Evolutionary conservation across 169 alveolate genomes (phyloP), one percentile per base, ranked within the genome.

Genomic region (Plasmodium relictum): DNA sequence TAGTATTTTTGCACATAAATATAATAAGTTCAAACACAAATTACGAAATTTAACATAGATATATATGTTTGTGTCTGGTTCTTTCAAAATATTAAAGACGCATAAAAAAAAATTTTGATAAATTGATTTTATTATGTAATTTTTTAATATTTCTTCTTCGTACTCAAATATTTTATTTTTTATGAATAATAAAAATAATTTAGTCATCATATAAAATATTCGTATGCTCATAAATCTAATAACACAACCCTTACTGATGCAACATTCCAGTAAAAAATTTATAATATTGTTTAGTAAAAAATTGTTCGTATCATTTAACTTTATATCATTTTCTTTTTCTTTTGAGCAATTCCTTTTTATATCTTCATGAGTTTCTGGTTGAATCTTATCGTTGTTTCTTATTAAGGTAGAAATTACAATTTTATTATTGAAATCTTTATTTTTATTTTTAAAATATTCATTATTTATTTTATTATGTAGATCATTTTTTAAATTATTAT

Each of bases 21-120:
- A 78, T 78, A 78, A 63, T 70, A 78, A 48, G 50, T 70, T 78
- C 39, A 65, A 18, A 50, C 89, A 78, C 22, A 78, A 48, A 78
- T 78, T 78, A 3, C 89, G 63, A 48, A 78, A 62, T 70, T 78
- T 78, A 31, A 78, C 18, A 65, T 78, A 78, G 5, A 78, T 66
- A 78, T 31, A 78, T 24, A 78, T 78, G 52, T 78, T 78, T 26
- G 89, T 78, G 7, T 78, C 89, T 26, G 74, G 89, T 22, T 78
- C 89, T 78, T 78, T 78, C 37, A 78, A 50, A 52, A 39, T 24
- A 45, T 78, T 62, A 65, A 78, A 78, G 6, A 78, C 65, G 22
- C 89, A 78, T 5, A 78, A 54, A 58, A 78, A 78, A 56, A 78
- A 78, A 65, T 78, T 78, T 42, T 78, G 89, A 48, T 78, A 78